These are phyloP conservation scores for Toxoplasma gondii DNA, from an alignment of 169 alveolate genomes.

Conservation along the genomic window DNA sequence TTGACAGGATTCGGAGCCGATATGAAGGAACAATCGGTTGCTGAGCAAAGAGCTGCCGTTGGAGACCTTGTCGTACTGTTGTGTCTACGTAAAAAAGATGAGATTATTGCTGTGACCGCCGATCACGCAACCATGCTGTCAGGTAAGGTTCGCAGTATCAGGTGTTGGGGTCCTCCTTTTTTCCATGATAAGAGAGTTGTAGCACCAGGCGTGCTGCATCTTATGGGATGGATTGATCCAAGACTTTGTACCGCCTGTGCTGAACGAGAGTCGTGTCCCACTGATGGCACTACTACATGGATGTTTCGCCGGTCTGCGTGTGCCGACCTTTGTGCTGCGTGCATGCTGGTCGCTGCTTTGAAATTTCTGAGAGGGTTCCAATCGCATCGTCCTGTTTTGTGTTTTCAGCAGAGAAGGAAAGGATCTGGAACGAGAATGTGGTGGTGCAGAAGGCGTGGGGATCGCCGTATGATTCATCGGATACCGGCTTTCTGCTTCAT, in stretches of 20 bases:
- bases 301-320: no score
- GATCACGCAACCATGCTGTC: neutral
- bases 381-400: neutral
- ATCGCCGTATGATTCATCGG: neutral
- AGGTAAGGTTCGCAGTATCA: neutral
- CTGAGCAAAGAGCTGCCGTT: neutral
- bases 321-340: no score
- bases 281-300: no score
- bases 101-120: neutral
- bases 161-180: no score
- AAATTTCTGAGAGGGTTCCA: no score
- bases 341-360: no score
- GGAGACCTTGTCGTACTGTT: neutral
- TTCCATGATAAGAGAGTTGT: no score
- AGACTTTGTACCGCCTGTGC: no score
- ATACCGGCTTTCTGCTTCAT: neutral
- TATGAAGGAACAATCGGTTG: neutral
- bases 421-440: neutral
- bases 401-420: neutral
- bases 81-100: neutral
- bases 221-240: no score
- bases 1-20: neutral
- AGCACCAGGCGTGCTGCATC: no score
- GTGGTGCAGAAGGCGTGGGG: slow-evolving; percentile 10
- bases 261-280: no score